A percentile compares a stretch with the other conserved stretches of the same genome.
Evolutionary conservation across 2,329 filamentous ascomycete genomes (phyloP).

Genomic region (Talaromyces sp.): DNA sequence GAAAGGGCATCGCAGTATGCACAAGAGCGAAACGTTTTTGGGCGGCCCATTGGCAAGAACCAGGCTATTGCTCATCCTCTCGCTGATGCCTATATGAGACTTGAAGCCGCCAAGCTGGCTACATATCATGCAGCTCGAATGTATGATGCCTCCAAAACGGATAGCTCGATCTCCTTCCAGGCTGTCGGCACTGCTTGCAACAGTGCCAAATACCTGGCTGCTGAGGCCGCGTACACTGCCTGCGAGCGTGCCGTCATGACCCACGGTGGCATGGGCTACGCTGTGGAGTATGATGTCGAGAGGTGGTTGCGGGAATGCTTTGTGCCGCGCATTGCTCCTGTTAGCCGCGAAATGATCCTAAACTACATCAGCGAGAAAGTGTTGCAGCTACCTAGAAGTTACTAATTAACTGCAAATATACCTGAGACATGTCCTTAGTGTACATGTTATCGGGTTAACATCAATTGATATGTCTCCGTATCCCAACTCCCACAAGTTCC

Average conservation of each 20-base stretch:
- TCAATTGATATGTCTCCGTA: too few species aligned
- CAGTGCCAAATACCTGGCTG: constrained; percentile 63
- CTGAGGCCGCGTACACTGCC: constrained; percentile 56
- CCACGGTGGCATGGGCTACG: constrained; percentile 60
- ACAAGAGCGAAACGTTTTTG: constrained; percentile 56
- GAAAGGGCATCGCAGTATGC: constrained; percentile 61
- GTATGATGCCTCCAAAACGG: constrained; percentile 50
- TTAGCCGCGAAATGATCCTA: constrained; percentile 69
- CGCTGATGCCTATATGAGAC: constrained; percentile 55
- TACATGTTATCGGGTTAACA: neutral
- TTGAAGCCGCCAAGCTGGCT: constrained; percentile 56
- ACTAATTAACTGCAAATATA: constrained; percentile 20
- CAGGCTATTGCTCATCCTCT: constrained; percentile 57
- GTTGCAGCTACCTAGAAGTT: constrained; percentile 37
- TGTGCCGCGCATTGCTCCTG: constrained; percentile 59
- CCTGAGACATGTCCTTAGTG: neutral
- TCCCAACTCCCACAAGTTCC: too few species aligned
- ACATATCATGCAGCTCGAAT: constrained; percentile 57
- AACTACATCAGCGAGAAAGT: constrained; percentile 53
- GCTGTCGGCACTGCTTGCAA: constrained; percentile 61
- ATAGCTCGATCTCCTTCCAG: constrained; percentile 48
- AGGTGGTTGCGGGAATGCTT: constrained; percentile 57
- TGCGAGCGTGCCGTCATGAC: constrained; percentile 54
- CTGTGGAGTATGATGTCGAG: constrained; percentile 59
- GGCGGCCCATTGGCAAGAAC: constrained; percentile 54